A percentile compares a stretch with the other conserved stretches of the same genome.
phyloP scores from a whole-genome alignment of 768 basidiomycete genomes.

The Mycena rebaudengoi region DNA sequence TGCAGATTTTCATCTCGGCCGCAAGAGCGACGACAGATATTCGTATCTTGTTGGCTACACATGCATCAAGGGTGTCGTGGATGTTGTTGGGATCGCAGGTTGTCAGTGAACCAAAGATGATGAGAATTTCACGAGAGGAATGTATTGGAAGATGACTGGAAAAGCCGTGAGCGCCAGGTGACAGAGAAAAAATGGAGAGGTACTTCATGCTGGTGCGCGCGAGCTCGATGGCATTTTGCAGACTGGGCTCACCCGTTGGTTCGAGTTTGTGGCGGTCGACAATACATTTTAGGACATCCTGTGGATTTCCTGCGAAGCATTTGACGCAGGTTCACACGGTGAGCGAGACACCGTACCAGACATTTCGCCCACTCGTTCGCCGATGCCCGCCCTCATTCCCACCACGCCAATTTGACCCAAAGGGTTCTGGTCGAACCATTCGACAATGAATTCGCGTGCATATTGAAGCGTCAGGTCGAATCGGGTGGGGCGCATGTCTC shows the following conservation, averaged over 20 bases:
- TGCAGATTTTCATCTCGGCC: constrained; percentile 98
- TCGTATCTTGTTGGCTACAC: constrained; percentile 84
- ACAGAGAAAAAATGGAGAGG: constrained; percentile 11
- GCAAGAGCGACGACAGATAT: constrained; percentile 94
- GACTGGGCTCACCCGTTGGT: constrained; percentile 90
- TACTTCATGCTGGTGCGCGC: constrained; percentile 93
- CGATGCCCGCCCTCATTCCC: constrained; percentile 90
- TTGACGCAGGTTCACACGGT: constrained; percentile 9
- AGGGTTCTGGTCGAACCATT: constrained; percentile 99
- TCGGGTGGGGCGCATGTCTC: constrained; percentile 94
- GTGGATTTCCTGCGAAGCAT: constrained; percentile 81
- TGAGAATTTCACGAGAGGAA: constrained; percentile 93
- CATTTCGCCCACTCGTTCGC: constrained; percentile 92
- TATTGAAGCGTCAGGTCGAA: constrained; percentile 93
- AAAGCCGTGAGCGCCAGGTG: constrained; percentile 8
- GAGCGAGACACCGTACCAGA: constrained; percentile 66
- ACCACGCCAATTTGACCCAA: constrained; percentile 96
- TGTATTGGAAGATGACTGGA: constrained; percentile 95
- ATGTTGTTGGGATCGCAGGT: constrained; percentile 98
- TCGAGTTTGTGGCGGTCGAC: constrained; percentile 89
- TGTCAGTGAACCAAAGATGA: constrained; percentile 94
- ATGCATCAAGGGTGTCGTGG: constrained; percentile 90
- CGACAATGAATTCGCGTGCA: constrained; percentile 88
- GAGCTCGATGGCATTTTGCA: constrained; percentile 99
- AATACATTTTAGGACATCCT: constrained; percentile 90